A percentile compares a stretch with the other conserved stretches of the same genome.
These are phyloP conservation scores for Coemansia sp. DNA, from an alignment of 192 early-diverging fungal species.

Conservation along the genomic window DNA sequence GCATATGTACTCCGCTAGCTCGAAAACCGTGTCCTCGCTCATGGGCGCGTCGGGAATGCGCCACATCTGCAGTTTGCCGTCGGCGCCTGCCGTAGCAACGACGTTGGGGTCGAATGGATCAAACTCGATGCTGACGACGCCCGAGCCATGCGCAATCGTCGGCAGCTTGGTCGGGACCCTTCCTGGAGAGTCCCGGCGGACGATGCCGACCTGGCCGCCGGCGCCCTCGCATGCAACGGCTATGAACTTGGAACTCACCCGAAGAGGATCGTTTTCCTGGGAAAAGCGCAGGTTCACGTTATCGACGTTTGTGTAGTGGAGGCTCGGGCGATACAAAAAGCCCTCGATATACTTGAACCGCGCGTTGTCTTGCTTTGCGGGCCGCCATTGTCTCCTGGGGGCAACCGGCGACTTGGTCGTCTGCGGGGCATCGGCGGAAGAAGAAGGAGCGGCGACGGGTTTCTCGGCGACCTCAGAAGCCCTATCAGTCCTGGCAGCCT, in stretches of 20 bases:
- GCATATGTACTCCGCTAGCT: constrained; percentile 41
- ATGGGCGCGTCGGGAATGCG: constrained; percentile 32
- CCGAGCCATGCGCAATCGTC: constrained; percentile 48
- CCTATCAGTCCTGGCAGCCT: too few species aligned
- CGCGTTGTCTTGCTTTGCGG: constrained; percentile 19
- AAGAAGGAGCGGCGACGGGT: too few species aligned
- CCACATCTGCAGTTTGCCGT: constrained; percentile 44
- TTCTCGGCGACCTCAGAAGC: too few species aligned
- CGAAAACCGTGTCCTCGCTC: constrained; percentile 24
- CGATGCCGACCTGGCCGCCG: constrained; percentile 76
- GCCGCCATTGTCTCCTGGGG: constrained; percentile 6
- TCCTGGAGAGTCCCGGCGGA: constrained; percentile 64
- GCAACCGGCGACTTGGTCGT: not conserved
- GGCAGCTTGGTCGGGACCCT: constrained; percentile 46
- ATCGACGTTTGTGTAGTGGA: constrained; percentile 64
- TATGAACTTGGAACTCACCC: constrained; percentile 60
- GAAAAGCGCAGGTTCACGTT: constrained; percentile 34
- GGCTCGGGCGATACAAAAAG: constrained; percentile 57
- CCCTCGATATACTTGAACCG: constrained; percentile 62
- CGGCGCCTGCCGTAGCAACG: constrained; percentile 36
- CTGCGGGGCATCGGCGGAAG: too few species aligned
- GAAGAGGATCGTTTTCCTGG: constrained; percentile 29
- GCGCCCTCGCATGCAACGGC: constrained; percentile 71
- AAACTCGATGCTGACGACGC: constrained; percentile 66
- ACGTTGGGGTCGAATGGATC: constrained; percentile 65